Evolutionary conservation across 1,139 yeast genomes (phyloP).

Genomic region (Magnusiomyces sp.): DNA sequence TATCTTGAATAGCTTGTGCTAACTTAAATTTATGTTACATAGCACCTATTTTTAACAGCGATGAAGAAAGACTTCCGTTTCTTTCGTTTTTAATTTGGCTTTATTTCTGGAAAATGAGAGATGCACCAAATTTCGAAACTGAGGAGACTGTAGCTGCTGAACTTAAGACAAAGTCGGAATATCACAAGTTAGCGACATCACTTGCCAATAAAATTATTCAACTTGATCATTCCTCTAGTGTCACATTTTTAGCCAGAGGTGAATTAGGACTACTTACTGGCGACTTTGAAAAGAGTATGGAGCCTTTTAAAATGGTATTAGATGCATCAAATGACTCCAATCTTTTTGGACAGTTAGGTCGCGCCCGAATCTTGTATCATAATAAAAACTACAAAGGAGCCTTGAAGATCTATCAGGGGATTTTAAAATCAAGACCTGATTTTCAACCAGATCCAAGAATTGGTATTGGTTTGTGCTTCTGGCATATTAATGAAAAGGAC

Average conservation of each 20-base stretch:
- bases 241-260: constrained; percentile 54
- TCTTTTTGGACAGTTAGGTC: constrained; percentile 71
- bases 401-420: constrained; percentile 74
- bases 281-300: constrained; percentile 50
- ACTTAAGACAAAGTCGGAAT: constrained; percentile 19
- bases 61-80: constrained; percentile 46
- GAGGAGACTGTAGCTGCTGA: constrained; percentile 15
- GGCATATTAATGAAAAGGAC: constrained; percentile 72
- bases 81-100: constrained; percentile 71
- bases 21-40: neutral
- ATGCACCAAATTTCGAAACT: constrained; percentile 28
- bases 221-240: constrained; percentile 38
- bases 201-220: constrained; percentile 26
- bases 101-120: constrained; percentile 44
- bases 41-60: constrained; percentile 30
- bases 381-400: constrained; percentile 69
- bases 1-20: neutral
- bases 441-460: constrained; percentile 85
- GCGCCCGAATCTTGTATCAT: constrained; percentile 70
- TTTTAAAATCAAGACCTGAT: constrained; percentile 62
- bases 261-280: constrained; percentile 48
- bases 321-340: constrained; percentile 40
- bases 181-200: constrained; percentile 27
- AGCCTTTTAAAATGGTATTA: constrained; percentile 37
- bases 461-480: constrained; percentile 90